Percentiles rank a stretch among this genome's conserved stretches.
phyloP scores from a whole-genome alignment of 208 protist species.

The Wallacemonas sp. region DNA sequence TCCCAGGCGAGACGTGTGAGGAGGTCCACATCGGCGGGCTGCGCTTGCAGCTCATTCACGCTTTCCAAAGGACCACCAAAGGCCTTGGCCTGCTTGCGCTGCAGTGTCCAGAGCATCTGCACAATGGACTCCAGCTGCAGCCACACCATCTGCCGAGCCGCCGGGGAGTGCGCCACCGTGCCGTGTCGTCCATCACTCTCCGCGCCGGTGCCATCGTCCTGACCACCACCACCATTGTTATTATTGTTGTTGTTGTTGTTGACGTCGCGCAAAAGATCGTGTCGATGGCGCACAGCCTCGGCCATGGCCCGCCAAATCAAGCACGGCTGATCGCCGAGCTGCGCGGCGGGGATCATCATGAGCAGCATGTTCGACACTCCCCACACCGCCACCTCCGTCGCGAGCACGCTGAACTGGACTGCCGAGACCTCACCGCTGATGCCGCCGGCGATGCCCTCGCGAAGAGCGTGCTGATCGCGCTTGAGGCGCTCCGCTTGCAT shows the following conservation, averaged over 20 bases:
- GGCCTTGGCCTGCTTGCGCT: conserved; percentile 65
- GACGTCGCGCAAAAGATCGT: conserved; percentile 37
- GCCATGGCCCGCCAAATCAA: conserved; percentile 67
- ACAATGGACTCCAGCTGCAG: conserved; percentile 69
- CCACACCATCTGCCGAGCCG: conserved; percentile 58
- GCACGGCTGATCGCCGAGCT: conserved; percentile 46
- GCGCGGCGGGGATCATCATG: conserved; percentile 63
- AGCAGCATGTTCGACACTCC: conserved; percentile 63
- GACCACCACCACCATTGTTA: not conserved
- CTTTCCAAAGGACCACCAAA: conserved; percentile 18
- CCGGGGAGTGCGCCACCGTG: conserved; percentile 37
- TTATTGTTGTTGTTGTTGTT: not conserved
- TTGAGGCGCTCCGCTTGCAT: not conserved
- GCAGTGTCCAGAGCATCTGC: conserved; percentile 78
- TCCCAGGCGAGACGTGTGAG: conserved; percentile 71
- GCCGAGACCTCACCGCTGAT: conserved; percentile 48
- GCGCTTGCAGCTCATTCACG: conserved; percentile 45
- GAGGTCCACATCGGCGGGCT: conserved; percentile 55
- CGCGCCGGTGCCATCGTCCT: not conserved
- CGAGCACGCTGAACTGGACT: conserved; percentile 64
- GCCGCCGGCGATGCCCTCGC: conserved; percentile 31
- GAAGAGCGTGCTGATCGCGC: conserved; percentile 43
- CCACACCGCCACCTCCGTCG: conserved; percentile 73
- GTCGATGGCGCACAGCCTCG: conserved; percentile 34
- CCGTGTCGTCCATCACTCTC: not conserved